Conservation (phyloP, 768 basidiomycete species). For the Lactarius tabidus region DNA sequence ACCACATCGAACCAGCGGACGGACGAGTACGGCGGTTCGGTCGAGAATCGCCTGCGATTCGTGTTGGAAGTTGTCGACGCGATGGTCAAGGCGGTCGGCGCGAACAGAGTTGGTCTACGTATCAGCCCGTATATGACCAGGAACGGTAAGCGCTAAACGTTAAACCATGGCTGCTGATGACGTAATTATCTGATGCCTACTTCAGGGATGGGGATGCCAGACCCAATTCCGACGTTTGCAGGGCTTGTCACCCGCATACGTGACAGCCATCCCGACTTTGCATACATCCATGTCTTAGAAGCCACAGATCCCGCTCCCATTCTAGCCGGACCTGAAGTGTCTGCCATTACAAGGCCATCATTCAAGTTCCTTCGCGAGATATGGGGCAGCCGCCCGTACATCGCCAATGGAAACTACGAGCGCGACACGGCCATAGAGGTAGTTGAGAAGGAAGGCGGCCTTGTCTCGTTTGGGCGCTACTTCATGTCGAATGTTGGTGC, state of each 20-base stretch:
- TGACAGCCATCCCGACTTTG: conserved; percentile 16
- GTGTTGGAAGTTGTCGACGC: conserved; percentile 37
- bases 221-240: conserved; percentile 30
- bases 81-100: conserved; percentile 36
- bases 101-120: conserved; percentile 37
- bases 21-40: conserved; percentile 44
- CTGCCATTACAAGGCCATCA: background rate
- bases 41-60: conserved; percentile 44
- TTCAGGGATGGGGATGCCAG: conserved; percentile 18
- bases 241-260: conserved; percentile 30
- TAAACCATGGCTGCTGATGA: too few relatives aligned
- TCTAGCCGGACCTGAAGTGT: background rate
- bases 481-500: conserved; percentile 19
- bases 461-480: conserved; percentile 15
- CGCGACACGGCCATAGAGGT: conserved; percentile 25
- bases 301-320: conserved; percentile 8
- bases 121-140: conserved; percentile 29
- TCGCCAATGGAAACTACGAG: conserved; percentile 28
- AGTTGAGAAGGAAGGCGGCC: conserved; percentile 16
- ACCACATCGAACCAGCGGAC: conserved; percentile 37
- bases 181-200: background rate
- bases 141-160: background rate
- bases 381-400: conserved; percentile 26
- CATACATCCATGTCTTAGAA: conserved; percentile 34
- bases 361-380: conserved; percentile 28